Conservation (phyloP, 768 basidiomycete species). For the Flagelloscypha sp. region DNA sequence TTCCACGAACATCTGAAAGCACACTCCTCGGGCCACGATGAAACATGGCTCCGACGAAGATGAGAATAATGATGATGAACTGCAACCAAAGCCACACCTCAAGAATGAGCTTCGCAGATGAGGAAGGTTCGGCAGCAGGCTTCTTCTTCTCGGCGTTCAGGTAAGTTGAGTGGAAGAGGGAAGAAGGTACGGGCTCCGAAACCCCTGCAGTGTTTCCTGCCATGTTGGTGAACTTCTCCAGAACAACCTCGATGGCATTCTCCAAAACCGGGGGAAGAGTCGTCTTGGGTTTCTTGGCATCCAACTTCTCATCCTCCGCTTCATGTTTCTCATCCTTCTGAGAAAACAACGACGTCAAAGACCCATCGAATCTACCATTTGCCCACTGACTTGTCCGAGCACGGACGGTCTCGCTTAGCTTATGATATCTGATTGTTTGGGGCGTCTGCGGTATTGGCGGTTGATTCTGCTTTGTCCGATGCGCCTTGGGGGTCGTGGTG, state of each 20-base stretch:
- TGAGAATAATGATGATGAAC: slow-evolving; percentile 62
- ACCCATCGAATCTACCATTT: slow-evolving; percentile 43
- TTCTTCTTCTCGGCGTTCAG: no score
- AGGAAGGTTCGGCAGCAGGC: no score
- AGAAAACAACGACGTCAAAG: no score
- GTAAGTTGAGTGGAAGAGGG: no score
- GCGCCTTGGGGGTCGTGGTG: slow-evolving; percentile 16
- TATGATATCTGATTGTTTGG: slow-evolving; percentile 10
- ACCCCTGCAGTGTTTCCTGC: no score
- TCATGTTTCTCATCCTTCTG: background rate
- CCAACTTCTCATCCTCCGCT: background rate
- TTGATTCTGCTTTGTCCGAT: no score
- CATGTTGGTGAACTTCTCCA: slow-evolving; percentile 27
- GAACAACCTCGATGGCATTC: slow-evolving; percentile 36
- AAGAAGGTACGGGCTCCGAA: no score
- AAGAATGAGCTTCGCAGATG: slow-evolving; percentile 37
- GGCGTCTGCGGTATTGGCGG: slow-evolving; percentile 31
- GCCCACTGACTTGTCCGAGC: slow-evolving; percentile 54
- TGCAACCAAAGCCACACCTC: slow-evolving; percentile 84
- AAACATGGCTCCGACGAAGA: slow-evolving; percentile 79
- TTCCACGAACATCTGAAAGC: slow-evolving; percentile 35
- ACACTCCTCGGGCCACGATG: slow-evolving; percentile 67
- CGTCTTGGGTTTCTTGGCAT: background rate
- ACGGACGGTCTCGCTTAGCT: slow-evolving; percentile 43
- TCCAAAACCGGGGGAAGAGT: slow-evolving; percentile 33